phyloP scores from a whole-genome alignment of 2,329 filamentous ascomycete species.

The Hypoxylon sp. region DNA sequence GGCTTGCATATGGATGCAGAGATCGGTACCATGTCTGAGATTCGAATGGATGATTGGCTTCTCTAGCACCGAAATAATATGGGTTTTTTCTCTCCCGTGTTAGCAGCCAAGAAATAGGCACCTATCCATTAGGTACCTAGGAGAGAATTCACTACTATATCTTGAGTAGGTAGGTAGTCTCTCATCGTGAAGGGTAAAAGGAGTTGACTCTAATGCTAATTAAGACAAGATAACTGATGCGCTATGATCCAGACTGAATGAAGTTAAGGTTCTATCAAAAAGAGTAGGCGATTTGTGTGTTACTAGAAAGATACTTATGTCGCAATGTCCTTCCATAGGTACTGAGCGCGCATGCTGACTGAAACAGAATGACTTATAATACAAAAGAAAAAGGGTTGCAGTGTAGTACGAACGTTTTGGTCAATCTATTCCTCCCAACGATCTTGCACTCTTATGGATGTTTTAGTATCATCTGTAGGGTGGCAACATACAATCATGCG shows the following conservation, averaged over 20 bases:
- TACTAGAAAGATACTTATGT: background rate
- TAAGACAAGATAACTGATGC: background rate
- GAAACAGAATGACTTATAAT: no score
- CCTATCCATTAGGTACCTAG: no score
- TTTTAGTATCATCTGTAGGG: no score
- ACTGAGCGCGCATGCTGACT: no score
- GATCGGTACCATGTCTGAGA: constrained; percentile 26
- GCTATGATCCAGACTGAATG: background rate
- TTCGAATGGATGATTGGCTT: constrained; percentile 22
- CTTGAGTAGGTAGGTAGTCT: no score
- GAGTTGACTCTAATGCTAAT: background rate
- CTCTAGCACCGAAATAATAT: background rate
- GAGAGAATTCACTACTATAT: no score
- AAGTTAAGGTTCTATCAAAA: background rate
- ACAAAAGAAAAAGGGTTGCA: no score
- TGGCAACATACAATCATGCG: no score
- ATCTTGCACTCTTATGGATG: no score
- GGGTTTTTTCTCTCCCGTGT: background rate
- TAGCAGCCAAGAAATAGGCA: background rate
- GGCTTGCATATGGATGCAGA: constrained; percentile 34
- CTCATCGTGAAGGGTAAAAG: background rate
- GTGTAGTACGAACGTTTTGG: no score
- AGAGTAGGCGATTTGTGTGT: background rate
- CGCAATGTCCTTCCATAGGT: background rate
- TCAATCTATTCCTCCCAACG: no score